phyloP scores from a whole-genome alignment of 1,284 basidiomycete species.

The Serendipita sp. region DNA sequence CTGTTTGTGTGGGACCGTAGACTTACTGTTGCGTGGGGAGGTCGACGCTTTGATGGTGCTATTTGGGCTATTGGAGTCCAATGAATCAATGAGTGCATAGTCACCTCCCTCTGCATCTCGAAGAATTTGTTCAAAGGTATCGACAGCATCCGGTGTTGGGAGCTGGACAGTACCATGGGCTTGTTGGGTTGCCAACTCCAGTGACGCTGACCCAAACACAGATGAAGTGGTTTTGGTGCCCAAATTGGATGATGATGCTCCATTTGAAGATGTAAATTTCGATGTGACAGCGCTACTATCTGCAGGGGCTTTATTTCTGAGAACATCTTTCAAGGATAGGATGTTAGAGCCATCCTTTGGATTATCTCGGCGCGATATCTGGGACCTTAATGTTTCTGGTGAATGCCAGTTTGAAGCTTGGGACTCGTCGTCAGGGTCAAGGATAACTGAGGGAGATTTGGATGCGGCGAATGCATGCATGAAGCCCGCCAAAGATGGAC shows the following conservation, averaged over 20 bases:
- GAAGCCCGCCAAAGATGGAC: background rate
- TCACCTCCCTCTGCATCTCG: slow-evolving; percentile 32
- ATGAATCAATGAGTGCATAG: background rate
- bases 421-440: slow-evolving; percentile 44
- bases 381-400: slow-evolving; percentile 41
- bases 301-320: slow-evolving; percentile 32
- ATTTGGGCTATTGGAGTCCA: background rate
- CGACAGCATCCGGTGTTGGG: slow-evolving; percentile 23
- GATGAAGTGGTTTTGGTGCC: slow-evolving; percentile 24
- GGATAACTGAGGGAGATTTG: slow-evolving; percentile 20
- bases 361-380: slow-evolving; percentile 47
- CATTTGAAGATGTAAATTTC: background rate
- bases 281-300: slow-evolving; percentile 15
- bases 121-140: slow-evolving; percentile 33
- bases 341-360: slow-evolving; percentile 42
- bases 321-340: slow-evolving; percentile 43
- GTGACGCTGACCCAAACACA: slow-evolving; percentile 43
- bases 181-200: slow-evolving; percentile 36
- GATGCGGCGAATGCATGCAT: background rate
- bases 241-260: slow-evolving; percentile 8
- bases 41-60: background rate
- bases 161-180: slow-evolving; percentile 33
- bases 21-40: background rate
- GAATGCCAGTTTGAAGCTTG: slow-evolving; percentile 37
- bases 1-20: background rate